Evolutionary conservation across 345 rosid genomes (phyloP).

Genomic region (Corchorus capsularis): DNA sequence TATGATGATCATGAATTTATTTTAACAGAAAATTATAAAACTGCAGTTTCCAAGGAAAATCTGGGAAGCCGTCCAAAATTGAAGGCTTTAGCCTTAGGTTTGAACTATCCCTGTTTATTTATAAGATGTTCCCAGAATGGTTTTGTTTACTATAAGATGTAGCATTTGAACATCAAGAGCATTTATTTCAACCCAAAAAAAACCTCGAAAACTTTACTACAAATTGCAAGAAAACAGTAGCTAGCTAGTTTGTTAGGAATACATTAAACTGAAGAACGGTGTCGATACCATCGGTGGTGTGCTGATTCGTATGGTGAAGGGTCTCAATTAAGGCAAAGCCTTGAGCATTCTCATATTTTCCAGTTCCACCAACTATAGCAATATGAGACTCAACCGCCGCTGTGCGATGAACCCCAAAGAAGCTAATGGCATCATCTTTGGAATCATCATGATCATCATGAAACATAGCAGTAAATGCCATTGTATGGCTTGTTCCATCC

Average conservation of each 20-base stretch:
- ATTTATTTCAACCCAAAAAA: conserved; percentile 6
- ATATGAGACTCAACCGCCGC: conserved; percentile 41
- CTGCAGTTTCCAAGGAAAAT: not conserved
- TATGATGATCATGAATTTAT: not conserved
- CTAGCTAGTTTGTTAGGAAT: conserved; percentile 13
- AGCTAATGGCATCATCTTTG: conserved; percentile 43
- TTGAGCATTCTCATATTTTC: conserved; percentile 46
- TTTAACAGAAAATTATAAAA: not conserved
- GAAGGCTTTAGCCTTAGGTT: not conserved
- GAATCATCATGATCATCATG: conserved; percentile 13
- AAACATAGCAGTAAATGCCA: conserved; percentile 43
- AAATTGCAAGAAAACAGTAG: not conserved
- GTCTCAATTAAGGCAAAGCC: conserved; percentile 51
- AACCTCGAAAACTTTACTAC: not conserved
- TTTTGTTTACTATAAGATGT: too few species aligned
- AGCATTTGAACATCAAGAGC: not conserved
- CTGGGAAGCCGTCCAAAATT: not conserved
- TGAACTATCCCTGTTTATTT: not conserved
- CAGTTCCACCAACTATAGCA: conserved; percentile 61
- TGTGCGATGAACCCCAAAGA: conserved; percentile 65
- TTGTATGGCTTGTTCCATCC: conserved; percentile 59
- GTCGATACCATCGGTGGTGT: conserved; percentile 55
- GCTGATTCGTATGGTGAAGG: conserved; percentile 43
- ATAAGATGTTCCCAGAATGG: too few species aligned
- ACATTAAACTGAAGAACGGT: conserved; percentile 43